Evolutionary conservation across 2,329 filamentous ascomycete species (phyloP).

Genomic region (Trichoderma breve): DNA sequence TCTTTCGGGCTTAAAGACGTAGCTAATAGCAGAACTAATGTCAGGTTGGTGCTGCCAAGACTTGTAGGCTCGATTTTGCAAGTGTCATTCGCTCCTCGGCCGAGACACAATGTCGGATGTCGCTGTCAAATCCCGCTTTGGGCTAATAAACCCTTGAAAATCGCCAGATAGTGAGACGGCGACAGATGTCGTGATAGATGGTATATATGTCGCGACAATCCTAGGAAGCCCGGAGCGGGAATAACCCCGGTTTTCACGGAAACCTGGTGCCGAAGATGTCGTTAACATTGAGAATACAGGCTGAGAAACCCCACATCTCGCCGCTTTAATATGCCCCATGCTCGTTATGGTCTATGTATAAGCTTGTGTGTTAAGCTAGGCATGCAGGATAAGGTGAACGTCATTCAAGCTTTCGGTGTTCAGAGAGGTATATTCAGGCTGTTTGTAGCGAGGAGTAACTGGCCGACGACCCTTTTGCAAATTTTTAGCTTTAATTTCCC

Average conservation of each 20-base stretch:
- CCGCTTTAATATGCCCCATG: conserved; percentile 8
- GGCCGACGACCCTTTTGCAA: not conserved
- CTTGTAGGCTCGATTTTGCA: not conserved
- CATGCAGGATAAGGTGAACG: not conserved
- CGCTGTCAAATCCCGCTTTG: not conserved
- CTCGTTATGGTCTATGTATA: not conserved
- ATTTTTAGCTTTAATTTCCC: not conserved
- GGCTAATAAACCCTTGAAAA: not conserved
- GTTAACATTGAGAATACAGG: too few relatives aligned
- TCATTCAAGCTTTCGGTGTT: not conserved
- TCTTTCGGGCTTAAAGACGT: not conserved
- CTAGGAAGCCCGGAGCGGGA: not conserved
- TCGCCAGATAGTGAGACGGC: not conserved
- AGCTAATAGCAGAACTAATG: too few relatives aligned
- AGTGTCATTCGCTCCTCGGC: not conserved
- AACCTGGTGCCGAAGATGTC: not conserved
- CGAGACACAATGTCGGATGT: not conserved
- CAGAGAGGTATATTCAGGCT: not conserved
- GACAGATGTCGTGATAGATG: conserved; percentile 1
- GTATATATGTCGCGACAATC: not conserved
- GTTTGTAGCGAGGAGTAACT: not conserved
- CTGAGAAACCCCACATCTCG: not conserved
- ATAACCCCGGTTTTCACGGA: conserved; percentile 5
- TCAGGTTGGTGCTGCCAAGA: not conserved
- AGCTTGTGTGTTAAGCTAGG: not conserved